These are phyloP conservation scores for Penicillium aurantiogriseum DNA, from an alignment of 2,329 filamentous ascomycete genomes.

Conservation along the genomic window DNA sequence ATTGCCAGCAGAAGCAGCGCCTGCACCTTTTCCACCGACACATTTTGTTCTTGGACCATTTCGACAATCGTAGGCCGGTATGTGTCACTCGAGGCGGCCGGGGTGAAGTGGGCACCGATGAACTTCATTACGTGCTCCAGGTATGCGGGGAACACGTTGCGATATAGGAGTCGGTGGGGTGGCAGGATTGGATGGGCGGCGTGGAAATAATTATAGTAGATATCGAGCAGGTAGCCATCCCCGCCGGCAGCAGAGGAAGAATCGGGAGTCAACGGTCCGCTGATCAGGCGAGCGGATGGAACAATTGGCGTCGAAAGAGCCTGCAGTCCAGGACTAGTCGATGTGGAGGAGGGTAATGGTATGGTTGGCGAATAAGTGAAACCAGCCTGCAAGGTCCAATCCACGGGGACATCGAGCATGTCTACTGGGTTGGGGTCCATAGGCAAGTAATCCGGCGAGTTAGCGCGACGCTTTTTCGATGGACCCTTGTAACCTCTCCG, in stretches of 20 bases:
- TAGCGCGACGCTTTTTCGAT: slow-evolving; percentile 48
- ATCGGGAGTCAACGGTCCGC: slow-evolving; percentile 37
- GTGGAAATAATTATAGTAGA: slow-evolving; percentile 58
- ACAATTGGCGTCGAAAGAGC: slow-evolving; percentile 18
- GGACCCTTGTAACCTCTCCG: slow-evolving; percentile 73
- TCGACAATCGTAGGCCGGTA: slow-evolving; percentile 41
- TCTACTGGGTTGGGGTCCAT: slow-evolving; percentile 45
- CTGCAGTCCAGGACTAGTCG: slow-evolving; percentile 27
- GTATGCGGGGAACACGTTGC: slow-evolving; percentile 42
- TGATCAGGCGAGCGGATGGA: slow-evolving; percentile 19
- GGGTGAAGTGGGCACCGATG: slow-evolving; percentile 55
- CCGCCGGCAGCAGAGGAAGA: slow-evolving; percentile 32
- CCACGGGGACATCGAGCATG: slow-evolving; percentile 40
- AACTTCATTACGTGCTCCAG: slow-evolving; percentile 57
- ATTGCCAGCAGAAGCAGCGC: slow-evolving; percentile 74
- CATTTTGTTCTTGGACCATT: slow-evolving; percentile 34
- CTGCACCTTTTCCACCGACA: slow-evolving; percentile 68
- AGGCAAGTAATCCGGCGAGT: slow-evolving; percentile 46
- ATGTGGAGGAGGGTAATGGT: slow-evolving; percentile 26
- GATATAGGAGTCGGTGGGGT: slow-evolving; percentile 45
- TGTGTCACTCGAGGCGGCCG: slow-evolving; percentile 45
- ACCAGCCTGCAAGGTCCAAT: slow-evolving; percentile 39
- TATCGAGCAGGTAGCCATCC: slow-evolving; percentile 48
- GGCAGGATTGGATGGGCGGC: slow-evolving; percentile 57
- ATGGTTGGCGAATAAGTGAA: slow-evolving; percentile 26